A percentile compares a stretch with the other conserved stretches of the same genome.
Conservation (phyloP, 768 basidiomycete species). For the Wakefieldia striispora region DNA sequence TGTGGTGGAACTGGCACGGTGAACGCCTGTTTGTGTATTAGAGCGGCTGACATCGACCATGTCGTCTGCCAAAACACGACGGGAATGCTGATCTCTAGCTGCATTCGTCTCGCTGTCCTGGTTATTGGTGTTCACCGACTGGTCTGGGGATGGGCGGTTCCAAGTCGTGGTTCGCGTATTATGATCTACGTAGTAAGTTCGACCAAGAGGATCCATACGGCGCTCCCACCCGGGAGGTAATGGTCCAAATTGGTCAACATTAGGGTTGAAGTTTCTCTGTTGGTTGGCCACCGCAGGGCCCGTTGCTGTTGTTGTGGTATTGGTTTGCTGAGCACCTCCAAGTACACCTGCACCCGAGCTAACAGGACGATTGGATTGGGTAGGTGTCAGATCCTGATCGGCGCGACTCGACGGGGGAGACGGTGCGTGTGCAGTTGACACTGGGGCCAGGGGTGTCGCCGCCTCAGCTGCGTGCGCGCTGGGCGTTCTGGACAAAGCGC, state of each 20-base stretch:
- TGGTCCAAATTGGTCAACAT: constrained; percentile 90
- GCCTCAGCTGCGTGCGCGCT: constrained; percentile 67
- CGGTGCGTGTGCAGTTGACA: constrained; percentile 36
- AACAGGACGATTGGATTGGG: constrained; percentile 34
- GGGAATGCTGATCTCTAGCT: constrained; percentile 82
- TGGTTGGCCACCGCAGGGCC: constrained; percentile 44
- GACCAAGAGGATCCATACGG: constrained; percentile 91
- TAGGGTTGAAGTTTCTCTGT: constrained; percentile 89
- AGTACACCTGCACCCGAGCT: constrained; percentile 29
- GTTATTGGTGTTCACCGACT: constrained; percentile 64
- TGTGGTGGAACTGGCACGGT: constrained; percentile 38
- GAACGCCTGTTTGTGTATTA: constrained; percentile 37
- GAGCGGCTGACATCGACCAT: constrained; percentile 71
- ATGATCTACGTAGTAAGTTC: constrained; percentile 99
- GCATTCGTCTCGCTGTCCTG: constrained; percentile 81
- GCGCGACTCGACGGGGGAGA: constrained; percentile 25
- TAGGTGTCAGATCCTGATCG: constrained; percentile 29
- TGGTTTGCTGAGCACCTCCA: constrained; percentile 18
- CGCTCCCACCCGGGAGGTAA: constrained; percentile 95
- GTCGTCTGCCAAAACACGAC: constrained; percentile 81
- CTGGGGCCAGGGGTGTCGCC: constrained; percentile 39
- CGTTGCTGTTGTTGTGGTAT: constrained; percentile 25
- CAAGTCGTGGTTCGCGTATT: constrained; percentile 97
- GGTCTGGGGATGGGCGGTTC: constrained; percentile 85
- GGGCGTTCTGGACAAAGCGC: constrained; percentile 55